Conservation (phyloP, 73 alveolate genomes). For the Paraurostyla sp. region DNA sequence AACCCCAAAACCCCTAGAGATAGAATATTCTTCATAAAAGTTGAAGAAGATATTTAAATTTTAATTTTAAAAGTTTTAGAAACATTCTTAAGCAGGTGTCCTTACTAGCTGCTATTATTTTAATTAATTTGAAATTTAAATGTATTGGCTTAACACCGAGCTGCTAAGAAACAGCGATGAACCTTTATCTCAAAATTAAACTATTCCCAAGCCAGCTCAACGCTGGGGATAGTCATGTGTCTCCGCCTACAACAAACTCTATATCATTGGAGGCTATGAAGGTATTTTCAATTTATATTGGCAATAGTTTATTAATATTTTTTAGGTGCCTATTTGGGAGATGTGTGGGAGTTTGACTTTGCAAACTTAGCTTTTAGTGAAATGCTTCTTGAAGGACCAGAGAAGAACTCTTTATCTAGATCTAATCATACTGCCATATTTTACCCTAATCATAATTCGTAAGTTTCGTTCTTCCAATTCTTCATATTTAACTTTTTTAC, state of each 20-base stretch:
- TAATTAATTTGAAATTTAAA: slow-evolving; percentile 26
- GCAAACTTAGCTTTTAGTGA: not conserved
- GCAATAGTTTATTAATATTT: not conserved
- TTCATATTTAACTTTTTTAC: not conserved
- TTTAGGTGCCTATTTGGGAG: slow-evolving; percentile 50
- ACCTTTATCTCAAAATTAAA: not conserved
- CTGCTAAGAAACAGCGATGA: slow-evolving; percentile 13
- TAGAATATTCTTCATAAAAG: too few species aligned
- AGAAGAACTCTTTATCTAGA: slow-evolving; percentile 20
- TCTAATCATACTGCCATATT: slow-evolving; percentile 73
- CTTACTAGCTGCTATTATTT: too few species aligned
- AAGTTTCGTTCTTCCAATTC: not conserved
- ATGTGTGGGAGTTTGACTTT: slow-evolving; percentile 55
- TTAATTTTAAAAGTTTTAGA: too few species aligned
- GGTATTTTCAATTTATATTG: not conserved
- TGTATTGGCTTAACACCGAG: slow-evolving; percentile 53
- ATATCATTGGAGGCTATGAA: slow-evolving; percentile 53
- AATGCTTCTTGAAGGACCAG: not conserved
- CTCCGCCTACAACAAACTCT: slow-evolving; percentile 37
- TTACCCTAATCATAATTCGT: slow-evolving; percentile 51
- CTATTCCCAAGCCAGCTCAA: not conserved
- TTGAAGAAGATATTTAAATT: too few species aligned
- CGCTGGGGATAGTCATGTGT: slow-evolving; percentile 54
- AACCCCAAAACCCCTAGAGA: too few species aligned
- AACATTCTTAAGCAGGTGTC: too few species aligned